These are phyloP conservation scores for Pichia paraexigua DNA, from an alignment of 805 yeast species.

Conservation along the genomic window DNA sequence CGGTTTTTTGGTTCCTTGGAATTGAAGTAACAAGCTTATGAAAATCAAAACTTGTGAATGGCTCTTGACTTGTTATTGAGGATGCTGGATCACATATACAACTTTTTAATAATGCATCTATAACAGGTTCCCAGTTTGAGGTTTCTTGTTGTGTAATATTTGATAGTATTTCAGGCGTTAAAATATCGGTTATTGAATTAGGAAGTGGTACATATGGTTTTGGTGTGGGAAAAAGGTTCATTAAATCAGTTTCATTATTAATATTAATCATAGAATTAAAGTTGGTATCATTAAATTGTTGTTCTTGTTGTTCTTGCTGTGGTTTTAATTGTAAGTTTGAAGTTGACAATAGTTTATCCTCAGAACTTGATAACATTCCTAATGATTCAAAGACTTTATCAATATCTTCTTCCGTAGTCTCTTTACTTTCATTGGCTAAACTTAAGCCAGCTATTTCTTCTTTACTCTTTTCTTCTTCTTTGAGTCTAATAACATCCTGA, in stretches of 20 bases:
- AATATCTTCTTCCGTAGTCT: conserved; percentile 19
- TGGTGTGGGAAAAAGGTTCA: conserved; percentile 20
- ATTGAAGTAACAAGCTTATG: conserved; percentile 32
- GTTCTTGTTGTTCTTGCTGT: not conserved
- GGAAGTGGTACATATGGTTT: conserved; percentile 30
- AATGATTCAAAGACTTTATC: conserved; percentile 23
- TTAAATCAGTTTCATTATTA: conserved; percentile 3
- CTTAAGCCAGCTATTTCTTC: conserved; percentile 11
- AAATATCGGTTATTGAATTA: conserved; percentile 24
- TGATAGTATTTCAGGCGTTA: conserved; percentile 33
- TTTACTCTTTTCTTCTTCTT: conserved; percentile 15
- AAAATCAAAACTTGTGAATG: conserved; percentile 28
- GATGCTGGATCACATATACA: conserved; percentile 5
- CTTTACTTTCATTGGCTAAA: conserved; percentile 12
- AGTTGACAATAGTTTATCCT: conserved; percentile 4
- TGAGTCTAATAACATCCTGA: conserved; percentile 18
- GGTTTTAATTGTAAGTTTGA: not conserved
- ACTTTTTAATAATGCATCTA: conserved; percentile 26
- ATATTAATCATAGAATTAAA: conserved; percentile 1
- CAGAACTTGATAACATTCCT: conserved; percentile 5
- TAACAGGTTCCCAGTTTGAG: conserved; percentile 42
- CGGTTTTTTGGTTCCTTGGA: conserved; percentile 32
- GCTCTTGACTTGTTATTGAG: conserved; percentile 23
- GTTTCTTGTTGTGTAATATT: conserved; percentile 31
- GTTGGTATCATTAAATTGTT: not conserved